Percentiles rank a stretch among this genome's conserved stretches.
Evolutionary conservation across 2,329 filamentous ascomycete genomes (phyloP).

Genomic region (Anthostomella pinea): DNA sequence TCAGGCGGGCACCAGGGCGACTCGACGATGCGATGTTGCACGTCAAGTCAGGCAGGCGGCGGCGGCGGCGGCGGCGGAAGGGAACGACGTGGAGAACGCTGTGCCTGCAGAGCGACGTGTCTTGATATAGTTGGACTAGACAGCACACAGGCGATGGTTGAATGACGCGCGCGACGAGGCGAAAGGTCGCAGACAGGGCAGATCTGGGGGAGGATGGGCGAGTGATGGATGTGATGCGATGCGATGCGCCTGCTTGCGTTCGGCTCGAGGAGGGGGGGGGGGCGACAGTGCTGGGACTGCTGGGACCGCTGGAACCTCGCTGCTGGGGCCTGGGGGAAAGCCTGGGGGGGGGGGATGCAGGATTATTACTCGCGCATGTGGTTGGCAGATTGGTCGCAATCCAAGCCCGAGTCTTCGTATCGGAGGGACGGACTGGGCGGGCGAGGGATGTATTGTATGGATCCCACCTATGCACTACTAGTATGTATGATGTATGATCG

Average conservation of each 20-base stretch:
- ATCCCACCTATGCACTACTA: too few species aligned
- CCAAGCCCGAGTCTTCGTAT: conserved; percentile 28
- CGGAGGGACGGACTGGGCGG: too few species aligned
- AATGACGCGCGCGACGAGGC: conserved; percentile 36
- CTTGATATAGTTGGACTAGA: conserved; percentile 57
- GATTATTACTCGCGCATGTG: conserved; percentile 50
- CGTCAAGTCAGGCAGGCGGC: conserved; percentile 32
- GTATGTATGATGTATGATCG: too few species aligned
- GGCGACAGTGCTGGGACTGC: too few species aligned
- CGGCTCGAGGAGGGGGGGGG: conserved; percentile 9
- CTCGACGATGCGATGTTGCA: conserved; percentile 41
- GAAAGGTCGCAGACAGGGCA: conserved; percentile 33
- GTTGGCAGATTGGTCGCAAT: conserved; percentile 43
- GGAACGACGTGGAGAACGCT: conserved; percentile 37
- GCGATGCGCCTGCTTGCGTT: conserved; percentile 13
- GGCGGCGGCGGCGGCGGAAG: conserved; percentile 22
- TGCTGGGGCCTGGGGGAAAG: too few species aligned
- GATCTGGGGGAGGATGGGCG: conserved; percentile 28
- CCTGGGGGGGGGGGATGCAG: conserved; percentile 32
- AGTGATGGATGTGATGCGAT: conserved; percentile 20
- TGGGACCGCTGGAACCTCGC: too few species aligned
- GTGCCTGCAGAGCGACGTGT: conserved; percentile 57
- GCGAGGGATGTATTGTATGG: too few species aligned
- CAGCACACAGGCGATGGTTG: too few species aligned
- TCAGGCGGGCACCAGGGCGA: conserved; percentile 44